Evolutionary conservation across 2,329 filamentous ascomycete species (phyloP), one percentile per base, ranked within the genome.

Genomic region (Colletotrichum cereale): DNA sequence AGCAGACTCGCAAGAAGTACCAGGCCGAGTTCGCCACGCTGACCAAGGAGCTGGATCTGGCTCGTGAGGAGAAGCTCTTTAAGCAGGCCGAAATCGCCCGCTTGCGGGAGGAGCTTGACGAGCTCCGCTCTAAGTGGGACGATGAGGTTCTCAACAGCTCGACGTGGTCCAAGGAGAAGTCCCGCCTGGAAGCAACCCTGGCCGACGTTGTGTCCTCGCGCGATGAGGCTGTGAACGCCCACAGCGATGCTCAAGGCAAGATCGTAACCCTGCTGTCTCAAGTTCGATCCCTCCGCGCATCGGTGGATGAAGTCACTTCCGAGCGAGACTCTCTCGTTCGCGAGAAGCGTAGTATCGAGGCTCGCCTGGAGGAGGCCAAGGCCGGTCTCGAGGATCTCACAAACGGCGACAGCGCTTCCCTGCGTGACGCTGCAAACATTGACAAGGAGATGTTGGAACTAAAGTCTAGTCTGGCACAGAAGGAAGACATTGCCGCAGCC

Each of bases 81-180:
- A 96, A 88, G 88, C 94, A 96, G 76, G 90, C 93, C 44, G 95
- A 98, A 81, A 97, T 96, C 74, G 89, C 92, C 21, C 91, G 94
- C 55, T 87, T 99, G 64, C 92, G 96, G n/a, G 96, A 98, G 79
- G 96, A 99, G 82, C 90, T 98, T 31, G 96, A 99, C 77, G 95
- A 97, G 77, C 88, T 98, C 70, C 91, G 96, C 75, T 95, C 92
- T 76, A 98, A 98, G 84, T 98, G 96, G 96, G 96, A 99, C 78
- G 94, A 98, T 77, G 96, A 99, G 82, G 94, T 98, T 14, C 89
- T 98, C 76, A 98, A 98, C 83, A 97, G 94, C 82, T 97, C 95
- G 21, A 97, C 96, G 0, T 98, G 96, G 95, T 95, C 95, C 16
- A 99, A 99, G 84, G 96, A 99, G 84, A 98, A 98, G 86, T 89